Evolutionary conservation across 164 flowering plant species (phyloP), one percentile per base, ranked within the genome.

Genomic region (Piper longum): DNA sequence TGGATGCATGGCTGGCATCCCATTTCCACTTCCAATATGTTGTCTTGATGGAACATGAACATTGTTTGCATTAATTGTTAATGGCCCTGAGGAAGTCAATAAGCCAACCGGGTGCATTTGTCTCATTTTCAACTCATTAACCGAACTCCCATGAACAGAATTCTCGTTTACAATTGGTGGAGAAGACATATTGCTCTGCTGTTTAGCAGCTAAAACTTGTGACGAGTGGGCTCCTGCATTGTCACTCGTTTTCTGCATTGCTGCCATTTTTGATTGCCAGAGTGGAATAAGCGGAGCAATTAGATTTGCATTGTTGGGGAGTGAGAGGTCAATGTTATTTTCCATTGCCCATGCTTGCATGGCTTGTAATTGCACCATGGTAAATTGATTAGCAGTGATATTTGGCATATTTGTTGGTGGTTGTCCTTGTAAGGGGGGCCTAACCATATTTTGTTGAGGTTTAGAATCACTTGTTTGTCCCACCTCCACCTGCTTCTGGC

Each of bases 341-440:
- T 91, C 99, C 68, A 65, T 73, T 42, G 95, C 97, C 90, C 91
- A 84, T 16, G 91, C 91, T 63, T 91, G 90, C 80, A 86, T 69
- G 8, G 83, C 86, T 70, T 86, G 96, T 78, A 88, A 54, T 73
- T 93, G 97, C 16, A 91, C 81, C 81, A 87, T 73, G 16, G 86
- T 81, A 51, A 76, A 63, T 66, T 78, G 87, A 77, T 76, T 87
- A 74, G 74, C 82, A 42, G 73, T 73, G 69, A 81, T 71, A 69
- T 73, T 87, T 69, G 79, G 86, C 41, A 77, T 63, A 65, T 60
- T 74, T 61, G 75, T 81, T 60, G 81, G 89, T 62, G 75, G 61
- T 66, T 82, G 72, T 56, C 77, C 66, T 72, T 81, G 88, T 70
- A 71, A 66, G 36, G 68, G 80, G 18, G 68, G 79, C 74, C 89